Base-by-base conservation (phyloP, 2,329 filamentous ascomycete species). In the Fusarium sp. region DNA sequence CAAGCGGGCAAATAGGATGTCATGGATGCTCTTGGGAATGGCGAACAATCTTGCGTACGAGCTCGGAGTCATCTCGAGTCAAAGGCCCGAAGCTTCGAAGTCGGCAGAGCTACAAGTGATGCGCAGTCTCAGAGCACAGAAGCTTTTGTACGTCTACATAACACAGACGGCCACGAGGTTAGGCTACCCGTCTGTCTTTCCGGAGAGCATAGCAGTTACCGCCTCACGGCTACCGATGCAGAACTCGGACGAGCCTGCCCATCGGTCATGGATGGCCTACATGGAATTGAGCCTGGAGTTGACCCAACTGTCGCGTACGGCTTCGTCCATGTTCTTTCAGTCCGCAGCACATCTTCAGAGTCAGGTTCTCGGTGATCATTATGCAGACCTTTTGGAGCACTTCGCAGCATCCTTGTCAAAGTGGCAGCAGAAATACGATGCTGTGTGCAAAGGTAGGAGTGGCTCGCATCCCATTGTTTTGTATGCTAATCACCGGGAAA, bases 1-100 rank as follows among this genome's bases (percentile, higher is more conserved):
- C 0, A 76, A 77, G 40, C 52, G 77, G 38, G 74, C 77, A 0
- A 76, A 77, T 8, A 67, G 76, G 31, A 79, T 78, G 77, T 79
- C 77, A 1, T 79, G 76, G 77, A 78, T 79, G 77, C 73, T 79
- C 2, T 27, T 79, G 0, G 77, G 77, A 2, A 67, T 76, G 62
- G 77, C 77, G 0, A 72, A 64, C 6, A 75, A 71, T 13, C 62
- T 76, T 2, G 73, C 59, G 2, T 75, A 78, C 14, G 76, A 78
- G 42, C 71, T 78, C 4, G 76, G 71, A 1, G 47, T 78, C 6
- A 60, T 77, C n/a, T 71, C 69, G 3, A 61, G 34, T 20, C 38
- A 61, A 8, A 31, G 29, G 9, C 22, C 22, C 22, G 37, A 63
- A 9, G 20, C 24, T 2, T 24, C 9, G 13, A 40, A 31, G 20